These are phyloP conservation scores for Cladophialophora exuberans DNA, from an alignment of 2,329 filamentous ascomycete genomes.

Conservation along the genomic window DNA sequence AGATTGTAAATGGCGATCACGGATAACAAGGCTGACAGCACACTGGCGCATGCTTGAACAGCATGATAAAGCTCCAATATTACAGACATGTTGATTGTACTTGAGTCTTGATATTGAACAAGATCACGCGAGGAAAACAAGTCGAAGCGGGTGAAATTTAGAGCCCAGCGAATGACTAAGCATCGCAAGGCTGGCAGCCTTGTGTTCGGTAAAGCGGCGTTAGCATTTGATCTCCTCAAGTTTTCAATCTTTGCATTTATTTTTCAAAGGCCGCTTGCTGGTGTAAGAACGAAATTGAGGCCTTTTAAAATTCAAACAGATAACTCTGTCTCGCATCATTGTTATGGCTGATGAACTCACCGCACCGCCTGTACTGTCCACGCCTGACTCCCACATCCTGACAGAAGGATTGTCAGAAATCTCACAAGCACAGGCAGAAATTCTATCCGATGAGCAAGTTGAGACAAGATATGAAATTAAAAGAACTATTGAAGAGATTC, in stretches of 20 bases:
- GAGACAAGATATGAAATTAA: constrained; percentile 80
- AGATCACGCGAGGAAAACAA: background rate
- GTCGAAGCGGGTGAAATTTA: background rate
- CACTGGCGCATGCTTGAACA: constrained; percentile 19
- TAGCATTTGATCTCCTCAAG: background rate
- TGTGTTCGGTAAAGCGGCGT: background rate
- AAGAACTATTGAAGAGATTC: constrained; percentile 76
- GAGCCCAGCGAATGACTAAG: constrained; percentile 1
- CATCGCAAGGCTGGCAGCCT: background rate
- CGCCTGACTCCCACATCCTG: constrained; percentile 64
- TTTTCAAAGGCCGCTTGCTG: no score
- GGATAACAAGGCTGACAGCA: constrained; percentile 19
- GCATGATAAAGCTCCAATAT: constrained; percentile 23
- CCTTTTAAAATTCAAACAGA: no score
- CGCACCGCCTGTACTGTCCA: constrained; percentile 63
- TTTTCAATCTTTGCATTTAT: background rate
- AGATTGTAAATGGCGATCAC: constrained; percentile 30
- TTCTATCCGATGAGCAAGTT: constrained; percentile 69
- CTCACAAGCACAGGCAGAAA: constrained; percentile 23
- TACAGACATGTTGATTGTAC: constrained; percentile 18
- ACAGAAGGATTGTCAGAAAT: constrained; percentile 52
- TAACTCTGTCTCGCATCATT: no score
- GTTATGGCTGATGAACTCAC: constrained; percentile 37
- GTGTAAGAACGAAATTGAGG: no score
- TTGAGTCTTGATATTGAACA: background rate